A percentile compares a stretch with the other conserved stretches of the same genome.
Conservation (phyloP, 306 rosid genomes). For the Geum urbanum region DNA sequence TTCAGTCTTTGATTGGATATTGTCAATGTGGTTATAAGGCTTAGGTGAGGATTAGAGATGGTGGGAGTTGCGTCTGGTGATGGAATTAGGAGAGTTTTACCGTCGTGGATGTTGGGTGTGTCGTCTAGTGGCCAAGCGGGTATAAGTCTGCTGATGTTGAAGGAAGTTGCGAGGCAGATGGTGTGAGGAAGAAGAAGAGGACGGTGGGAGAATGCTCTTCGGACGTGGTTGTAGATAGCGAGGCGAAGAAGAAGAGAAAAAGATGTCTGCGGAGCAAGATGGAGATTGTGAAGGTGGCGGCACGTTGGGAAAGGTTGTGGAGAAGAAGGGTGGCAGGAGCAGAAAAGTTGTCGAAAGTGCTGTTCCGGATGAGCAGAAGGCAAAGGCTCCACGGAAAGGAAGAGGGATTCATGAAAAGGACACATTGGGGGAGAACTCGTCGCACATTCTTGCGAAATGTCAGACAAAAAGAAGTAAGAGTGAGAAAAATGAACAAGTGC, state of each 20-base stretch:
- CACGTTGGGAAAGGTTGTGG: constrained; percentile 21
- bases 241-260: constrained; percentile 32
- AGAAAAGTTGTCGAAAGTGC: constrained; percentile 21
- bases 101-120: constrained; percentile 65
- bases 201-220: constrained; percentile 31
- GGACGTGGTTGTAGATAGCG: constrained; percentile 24
- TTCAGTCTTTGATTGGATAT: not conserved
- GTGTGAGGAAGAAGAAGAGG: constrained; percentile 23
- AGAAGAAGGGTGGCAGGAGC: constrained; percentile 31
- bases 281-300: constrained; percentile 19
- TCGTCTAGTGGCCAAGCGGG: constrained; percentile 31
- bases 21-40: not conserved
- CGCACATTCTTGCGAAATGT: constrained; percentile 24
- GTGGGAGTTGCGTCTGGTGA: constrained; percentile 29
- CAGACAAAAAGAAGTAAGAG: constrained; percentile 33
- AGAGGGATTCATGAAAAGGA: constrained; percentile 27
- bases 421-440: constrained; percentile 30
- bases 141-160: constrained; percentile 33
- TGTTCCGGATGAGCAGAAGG: constrained; percentile 26
- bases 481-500: constrained; percentile 23
- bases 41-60: constrained; percentile 18
- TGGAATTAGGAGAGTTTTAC: constrained; percentile 59
- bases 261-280: constrained; percentile 22
- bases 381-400: constrained; percentile 16
- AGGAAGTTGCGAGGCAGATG: constrained; percentile 21